Evolutionary conservation across 1,139 yeast species (phyloP).

Genomic region (Nakaseomyces kungkrabaensis): DNA sequence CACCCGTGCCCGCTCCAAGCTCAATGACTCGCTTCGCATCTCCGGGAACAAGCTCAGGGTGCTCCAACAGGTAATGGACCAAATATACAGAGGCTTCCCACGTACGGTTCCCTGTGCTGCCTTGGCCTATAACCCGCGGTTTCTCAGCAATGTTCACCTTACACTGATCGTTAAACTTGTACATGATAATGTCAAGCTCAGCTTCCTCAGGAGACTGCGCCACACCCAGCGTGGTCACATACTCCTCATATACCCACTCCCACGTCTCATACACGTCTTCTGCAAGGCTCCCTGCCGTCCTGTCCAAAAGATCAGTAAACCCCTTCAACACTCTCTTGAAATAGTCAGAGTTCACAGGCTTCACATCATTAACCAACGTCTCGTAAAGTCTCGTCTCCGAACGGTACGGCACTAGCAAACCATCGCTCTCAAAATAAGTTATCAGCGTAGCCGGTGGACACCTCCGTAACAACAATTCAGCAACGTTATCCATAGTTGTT

Average conservation of each 20-base stretch:
- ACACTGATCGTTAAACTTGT: constrained; percentile 30
- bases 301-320: neutral
- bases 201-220: constrained; percentile 5
- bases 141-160: constrained; percentile 45
- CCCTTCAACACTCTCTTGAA: neutral
- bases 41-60: neutral
- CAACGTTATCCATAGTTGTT: neutral
- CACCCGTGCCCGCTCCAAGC: constrained; percentile 85
- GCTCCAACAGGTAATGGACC: constrained; percentile 35
- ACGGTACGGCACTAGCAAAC: neutral
- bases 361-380: neutral
- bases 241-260: constrained; percentile 2
- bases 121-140: constrained; percentile 54
- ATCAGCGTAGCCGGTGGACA: neutral
- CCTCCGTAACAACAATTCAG: neutral
- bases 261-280: neutral
- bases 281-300: neutral
- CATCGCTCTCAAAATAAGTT: neutral
- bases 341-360: neutral
- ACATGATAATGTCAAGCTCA: constrained; percentile 37
- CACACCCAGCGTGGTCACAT: neutral
- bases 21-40: constrained; percentile 40
- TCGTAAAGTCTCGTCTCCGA: neutral
- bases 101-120: constrained; percentile 82
- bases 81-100: constrained; percentile 90